Conservation (phyloP, 2,329 filamentous ascomycete species). For the Phyllosticta capitalensis region DNA sequence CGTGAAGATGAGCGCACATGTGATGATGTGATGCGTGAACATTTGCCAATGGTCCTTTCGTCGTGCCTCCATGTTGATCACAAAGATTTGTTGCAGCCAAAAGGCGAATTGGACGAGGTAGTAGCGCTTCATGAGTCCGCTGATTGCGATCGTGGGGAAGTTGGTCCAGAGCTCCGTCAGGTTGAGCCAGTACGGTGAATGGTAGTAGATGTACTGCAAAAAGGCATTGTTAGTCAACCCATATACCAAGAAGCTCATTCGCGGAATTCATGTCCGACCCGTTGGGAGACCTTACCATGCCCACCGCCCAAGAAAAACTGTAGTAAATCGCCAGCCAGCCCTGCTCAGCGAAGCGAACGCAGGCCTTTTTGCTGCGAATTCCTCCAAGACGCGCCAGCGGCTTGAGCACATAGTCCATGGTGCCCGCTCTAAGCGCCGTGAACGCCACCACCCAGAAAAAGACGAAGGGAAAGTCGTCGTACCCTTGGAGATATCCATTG, state of each 20-base stretch:
- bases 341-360: slow-evolving; percentile 85
- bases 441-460: slow-evolving; percentile 72
- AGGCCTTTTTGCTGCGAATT: slow-evolving; percentile 64
- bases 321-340: slow-evolving; percentile 87
- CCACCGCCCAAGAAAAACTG: slow-evolving; percentile 68
- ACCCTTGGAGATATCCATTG: slow-evolving; percentile 64
- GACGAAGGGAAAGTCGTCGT: slow-evolving; percentile 71
- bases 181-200: slow-evolving; percentile 70
- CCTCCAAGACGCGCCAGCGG: slow-evolving; percentile 67
- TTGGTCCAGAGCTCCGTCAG: slow-evolving; percentile 70
- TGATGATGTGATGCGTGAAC: slow-evolving; percentile 90
- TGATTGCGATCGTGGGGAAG: slow-evolving; percentile 72
- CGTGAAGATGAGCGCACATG: slow-evolving; percentile 65
- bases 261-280: not conserved
- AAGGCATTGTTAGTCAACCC: slow-evolving; percentile 12
- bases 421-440: slow-evolving; percentile 71
- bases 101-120: slow-evolving; percentile 85
- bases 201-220: slow-evolving; percentile 65
- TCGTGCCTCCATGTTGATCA: slow-evolving; percentile 88
- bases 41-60: slow-evolving; percentile 95
- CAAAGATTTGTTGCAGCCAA: slow-evolving; percentile 87
- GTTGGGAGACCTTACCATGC: slow-evolving; percentile 51
- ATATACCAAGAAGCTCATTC: not conserved
- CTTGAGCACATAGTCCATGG: slow-evolving; percentile 79
- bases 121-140: slow-evolving; percentile 73